phyloP scores from a whole-genome alignment of 2,329 filamentous ascomycete genomes.

The Beauveria sp. region DNA sequence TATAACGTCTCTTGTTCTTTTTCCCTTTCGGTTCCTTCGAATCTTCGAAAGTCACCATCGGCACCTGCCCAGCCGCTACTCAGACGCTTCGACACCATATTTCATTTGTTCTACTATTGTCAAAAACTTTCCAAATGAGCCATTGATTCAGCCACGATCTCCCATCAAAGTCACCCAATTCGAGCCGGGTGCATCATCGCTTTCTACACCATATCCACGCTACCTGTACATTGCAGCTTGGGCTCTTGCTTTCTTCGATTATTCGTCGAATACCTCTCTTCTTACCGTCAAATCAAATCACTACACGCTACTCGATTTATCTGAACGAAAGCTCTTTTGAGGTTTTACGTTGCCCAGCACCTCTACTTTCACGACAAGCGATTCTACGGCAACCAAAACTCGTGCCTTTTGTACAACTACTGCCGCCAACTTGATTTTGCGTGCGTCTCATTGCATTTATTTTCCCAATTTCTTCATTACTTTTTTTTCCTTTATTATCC shows the following conservation, averaged over 20 bases:
- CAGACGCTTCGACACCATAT: conserved; percentile 25
- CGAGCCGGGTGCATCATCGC: conserved; percentile 17
- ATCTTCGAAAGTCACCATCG: conserved; percentile 23
- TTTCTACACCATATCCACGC: conserved; percentile 18
- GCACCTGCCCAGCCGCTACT: conserved; percentile 21
- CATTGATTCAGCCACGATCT: conserved; percentile 31
- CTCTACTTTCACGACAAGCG: conserved; percentile 6
- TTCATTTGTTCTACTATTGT: conserved; percentile 29
- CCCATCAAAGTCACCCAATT: conserved; percentile 17
- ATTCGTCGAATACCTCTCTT: conserved; percentile 7
- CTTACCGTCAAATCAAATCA: conserved; percentile 3
- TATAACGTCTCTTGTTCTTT: conserved; percentile 33
- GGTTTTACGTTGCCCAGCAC: conserved; percentile 1
- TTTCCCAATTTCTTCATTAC: conserved; percentile 20
- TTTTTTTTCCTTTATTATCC: conserved; percentile 14
- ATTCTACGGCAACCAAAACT: conserved; percentile 4
- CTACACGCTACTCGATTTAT: neutral
- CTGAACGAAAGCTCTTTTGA: conserved; percentile 1
- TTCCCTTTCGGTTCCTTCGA: conserved; percentile 25
- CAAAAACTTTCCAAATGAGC: conserved; percentile 29
- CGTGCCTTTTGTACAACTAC: conserved; percentile 13
- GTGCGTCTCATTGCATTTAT: conserved; percentile 20
- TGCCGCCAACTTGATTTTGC: conserved; percentile 13
- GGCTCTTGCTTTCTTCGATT: conserved; percentile 14
- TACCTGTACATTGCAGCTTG: conserved; percentile 27